These are phyloP conservation scores for Coemansia reversa DNA, from an alignment of 192 early-diverging fungal genomes.

Conservation along the genomic window DNA sequence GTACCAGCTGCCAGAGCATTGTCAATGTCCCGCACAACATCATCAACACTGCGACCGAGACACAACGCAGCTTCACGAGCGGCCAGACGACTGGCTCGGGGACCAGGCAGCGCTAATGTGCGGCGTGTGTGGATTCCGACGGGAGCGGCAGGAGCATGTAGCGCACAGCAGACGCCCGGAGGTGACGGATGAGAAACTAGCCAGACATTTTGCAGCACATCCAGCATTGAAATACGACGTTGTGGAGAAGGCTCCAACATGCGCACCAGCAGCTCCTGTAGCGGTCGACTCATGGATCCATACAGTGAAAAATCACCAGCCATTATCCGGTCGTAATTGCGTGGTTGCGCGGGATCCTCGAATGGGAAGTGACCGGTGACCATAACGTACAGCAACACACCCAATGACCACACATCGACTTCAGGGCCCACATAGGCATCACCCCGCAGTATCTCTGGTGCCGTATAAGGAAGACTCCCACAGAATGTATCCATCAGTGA, in stretches of 20 bases:
- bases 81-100: constrained; percentile 17
- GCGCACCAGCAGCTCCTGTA: constrained; percentile 46
- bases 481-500: constrained; percentile 80
- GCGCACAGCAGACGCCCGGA: constrained; percentile 22
- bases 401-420: constrained; percentile 94
- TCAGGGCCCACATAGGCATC: constrained; percentile 91
- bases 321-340: constrained; percentile 60
- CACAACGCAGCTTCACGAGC: constrained; percentile 44
- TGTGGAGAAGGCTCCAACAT: constrained; percentile 49
- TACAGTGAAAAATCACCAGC: constrained; percentile 54
- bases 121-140: constrained; percentile 25
- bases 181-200: constrained; percentile 5
- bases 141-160: constrained; percentile 10
- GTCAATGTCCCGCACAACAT: constrained; percentile 32
- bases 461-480: constrained; percentile 88
- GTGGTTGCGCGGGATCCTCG: constrained; percentile 48
- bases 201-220: constrained; percentile 43
- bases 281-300: constrained; percentile 24
- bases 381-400: constrained; percentile 87
- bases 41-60: constrained; percentile 36
- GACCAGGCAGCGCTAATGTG: constrained; percentile 32
- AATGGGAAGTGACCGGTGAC: constrained; percentile 71
- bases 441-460: constrained; percentile 89
- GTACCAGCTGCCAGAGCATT: constrained; percentile 26
- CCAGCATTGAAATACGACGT: constrained; percentile 35